Percentiles rank a stretch among this genome's conserved stretches.
These are phyloP conservation scores for Exophiala sp. DNA, from an alignment of 2,329 filamentous ascomycete species.

Conservation along the genomic window DNA sequence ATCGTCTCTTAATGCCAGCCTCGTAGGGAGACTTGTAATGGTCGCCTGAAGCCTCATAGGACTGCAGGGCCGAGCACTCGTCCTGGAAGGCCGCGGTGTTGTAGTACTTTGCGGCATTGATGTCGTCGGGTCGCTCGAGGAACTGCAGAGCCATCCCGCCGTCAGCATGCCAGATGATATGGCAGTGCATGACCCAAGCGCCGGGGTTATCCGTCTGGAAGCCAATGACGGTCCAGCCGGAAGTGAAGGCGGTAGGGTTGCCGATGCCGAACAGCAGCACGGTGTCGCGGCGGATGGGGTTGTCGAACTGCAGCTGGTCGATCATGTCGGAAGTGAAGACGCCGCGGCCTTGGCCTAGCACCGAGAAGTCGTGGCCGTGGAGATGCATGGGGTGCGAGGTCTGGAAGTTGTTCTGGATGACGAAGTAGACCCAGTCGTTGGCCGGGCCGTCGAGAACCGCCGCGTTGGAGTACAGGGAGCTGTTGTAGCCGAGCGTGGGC, in stretches of 20 bases:
- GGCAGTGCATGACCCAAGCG: slow-evolving; percentile 71
- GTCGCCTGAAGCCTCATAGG: slow-evolving; percentile 15
- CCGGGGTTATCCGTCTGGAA: slow-evolving; percentile 44
- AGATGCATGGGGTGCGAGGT: slow-evolving; percentile 59
- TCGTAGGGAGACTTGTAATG: slow-evolving; percentile 14
- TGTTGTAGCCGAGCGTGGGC: slow-evolving; percentile 21
- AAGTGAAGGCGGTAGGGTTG: slow-evolving; percentile 12
- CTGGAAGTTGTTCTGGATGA: slow-evolving; percentile 29
- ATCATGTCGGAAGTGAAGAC: slow-evolving; percentile 43
- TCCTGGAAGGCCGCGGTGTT: slow-evolving; percentile 20
- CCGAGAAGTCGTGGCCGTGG: slow-evolving; percentile 63
- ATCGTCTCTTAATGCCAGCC: slow-evolving; percentile 21
- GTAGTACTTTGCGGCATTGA: slow-evolving; percentile 19
- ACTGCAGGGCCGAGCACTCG: slow-evolving; percentile 16
- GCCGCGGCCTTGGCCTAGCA: slow-evolving; percentile 51
- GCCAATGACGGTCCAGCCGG: slow-evolving; percentile 57
- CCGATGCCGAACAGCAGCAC: slow-evolving; percentile 55
- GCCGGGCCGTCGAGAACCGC: slow-evolving; percentile 22
- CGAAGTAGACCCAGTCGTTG: slow-evolving; percentile 26
- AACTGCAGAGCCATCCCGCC: slow-evolving; percentile 55
- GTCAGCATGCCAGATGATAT: slow-evolving; percentile 70
- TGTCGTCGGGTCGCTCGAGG: slow-evolving; percentile 22
- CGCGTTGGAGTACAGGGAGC: slow-evolving; percentile 22
- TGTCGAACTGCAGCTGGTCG: slow-evolving; percentile 55
- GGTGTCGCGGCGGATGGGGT: slow-evolving; percentile 64